phyloP scores from a whole-genome alignment of 2,329 filamentous ascomycete genomes.

The Diaporthe sp. region DNA sequence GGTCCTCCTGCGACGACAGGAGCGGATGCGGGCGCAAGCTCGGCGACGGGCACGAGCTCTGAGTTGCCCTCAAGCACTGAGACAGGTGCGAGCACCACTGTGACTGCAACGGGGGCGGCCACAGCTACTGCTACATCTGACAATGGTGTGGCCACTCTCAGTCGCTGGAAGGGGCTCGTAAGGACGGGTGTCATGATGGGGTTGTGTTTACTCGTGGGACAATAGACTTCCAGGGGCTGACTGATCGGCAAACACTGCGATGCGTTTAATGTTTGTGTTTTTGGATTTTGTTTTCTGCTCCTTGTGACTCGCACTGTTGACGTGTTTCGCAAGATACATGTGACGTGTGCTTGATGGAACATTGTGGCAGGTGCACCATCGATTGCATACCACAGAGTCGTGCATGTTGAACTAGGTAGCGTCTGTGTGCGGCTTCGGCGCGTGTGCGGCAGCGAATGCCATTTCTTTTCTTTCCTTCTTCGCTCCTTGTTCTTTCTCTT shows the following conservation, averaged over 20 bases:
- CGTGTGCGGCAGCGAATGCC: background rate
- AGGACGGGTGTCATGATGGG: background rate
- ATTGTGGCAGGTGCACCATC: background rate
- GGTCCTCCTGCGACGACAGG: background rate
- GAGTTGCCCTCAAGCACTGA: background rate
- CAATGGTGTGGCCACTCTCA: background rate
- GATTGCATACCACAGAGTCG: background rate
- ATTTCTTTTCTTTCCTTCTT: background rate
- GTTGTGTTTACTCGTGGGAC: constrained; percentile 10
- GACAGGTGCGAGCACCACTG: background rate
- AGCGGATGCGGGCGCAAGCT: background rate
- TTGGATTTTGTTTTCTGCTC: background rate
- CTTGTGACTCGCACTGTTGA: constrained; percentile 3
- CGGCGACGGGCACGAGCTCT: background rate
- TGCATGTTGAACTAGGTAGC: background rate
- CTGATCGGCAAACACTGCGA: constrained; percentile 1
- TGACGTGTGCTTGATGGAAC: background rate
- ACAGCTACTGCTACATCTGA: background rate
- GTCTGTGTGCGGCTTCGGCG: background rate
- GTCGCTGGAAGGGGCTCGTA: background rate
- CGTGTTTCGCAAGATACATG: constrained; percentile 8
- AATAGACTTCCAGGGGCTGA: constrained; percentile 11
- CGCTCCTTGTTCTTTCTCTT: background rate
- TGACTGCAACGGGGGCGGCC: background rate
- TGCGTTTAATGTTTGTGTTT: constrained; percentile 4